Evolutionary conservation across 345 rosid genomes (phyloP), one percentile per base, ranked within the genome.

Genomic region (Geranium brycei): DNA sequence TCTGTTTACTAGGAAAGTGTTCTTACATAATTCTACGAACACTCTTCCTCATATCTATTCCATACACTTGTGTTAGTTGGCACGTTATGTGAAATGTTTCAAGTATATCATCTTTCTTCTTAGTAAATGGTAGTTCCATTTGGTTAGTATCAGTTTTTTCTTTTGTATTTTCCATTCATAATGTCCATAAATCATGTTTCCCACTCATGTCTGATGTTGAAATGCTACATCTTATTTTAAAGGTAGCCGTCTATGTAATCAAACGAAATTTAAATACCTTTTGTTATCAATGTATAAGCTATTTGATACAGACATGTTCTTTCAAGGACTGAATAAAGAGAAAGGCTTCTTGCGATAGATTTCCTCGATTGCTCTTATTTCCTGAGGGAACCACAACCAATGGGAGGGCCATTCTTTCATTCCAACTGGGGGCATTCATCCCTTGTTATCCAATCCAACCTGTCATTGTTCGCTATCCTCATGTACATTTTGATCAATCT

Each of bases 321-420:
- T 93, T 90, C 85, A 77, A 85, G 99, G 90, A 78, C 79, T 93
- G 75, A 87, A 90, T 86, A 83, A 96, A 93, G 99, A 93, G 91
- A 93, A 88, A 90, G 83, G 99, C 91, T 69, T 78, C 90, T 10
- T 83, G 84, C 64, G 77, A 82, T 81, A 79, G 68, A 69, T 93
- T 79, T 83, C 99, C 99, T 31, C 86, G 91, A 62, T 66, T 93
- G 68, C 81, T 93, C 58, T 73, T 93, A 60, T 93, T 93, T 84
- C 99, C 99, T 4, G 99, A 93, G 84, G 99, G 99, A 69, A 93
- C 99, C 30, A 93, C 99, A 16, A 87, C 96, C 17, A 93, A 88
- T 72, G 99, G 99, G 66, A 86, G 66, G 78, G 84, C 70, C 69
- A 64, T 93, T 62, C 85, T 90, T 62, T 86, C 97, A 14, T 93